phyloP scores from a whole-genome alignment of 1,284 basidiomycete genomes.

The Ceratorhiza oryzae-sativae region DNA sequence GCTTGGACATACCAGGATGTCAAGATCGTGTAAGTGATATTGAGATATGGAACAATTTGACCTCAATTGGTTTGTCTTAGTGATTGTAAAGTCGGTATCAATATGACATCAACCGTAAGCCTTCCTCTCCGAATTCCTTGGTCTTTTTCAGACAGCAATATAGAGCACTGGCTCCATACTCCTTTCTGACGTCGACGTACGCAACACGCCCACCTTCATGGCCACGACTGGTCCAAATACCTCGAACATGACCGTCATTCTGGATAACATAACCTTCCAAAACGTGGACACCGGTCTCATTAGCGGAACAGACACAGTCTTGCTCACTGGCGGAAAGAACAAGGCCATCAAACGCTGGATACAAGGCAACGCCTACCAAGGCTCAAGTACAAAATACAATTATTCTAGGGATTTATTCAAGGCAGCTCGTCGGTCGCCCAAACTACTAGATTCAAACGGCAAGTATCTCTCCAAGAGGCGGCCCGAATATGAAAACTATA shows the following conservation, averaged over 20 bases:
- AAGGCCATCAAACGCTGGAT: constrained; percentile 68
- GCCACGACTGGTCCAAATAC: constrained; percentile 55
- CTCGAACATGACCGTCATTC: constrained; percentile 60
- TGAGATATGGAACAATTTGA: not conserved
- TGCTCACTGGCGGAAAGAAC: constrained; percentile 56
- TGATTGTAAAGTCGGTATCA: constrained; percentile 53
- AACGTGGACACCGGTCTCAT: constrained; percentile 48
- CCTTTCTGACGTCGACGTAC: constrained; percentile 66
- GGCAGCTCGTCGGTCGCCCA: constrained; percentile 60
- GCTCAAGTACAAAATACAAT: constrained; percentile 53
- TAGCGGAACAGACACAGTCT: constrained; percentile 57
- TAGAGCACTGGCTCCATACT: constrained; percentile 62
- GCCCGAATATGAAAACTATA: constrained; percentile 71
- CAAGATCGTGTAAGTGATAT: constrained; percentile 63
- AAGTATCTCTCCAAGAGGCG: constrained; percentile 69
- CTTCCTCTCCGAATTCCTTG: constrained; percentile 58
- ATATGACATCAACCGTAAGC: too few species aligned
- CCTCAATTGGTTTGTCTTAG: not conserved
- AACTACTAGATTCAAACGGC: constrained; percentile 63
- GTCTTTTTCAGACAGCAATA: too few species aligned
- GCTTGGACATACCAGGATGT: constrained; percentile 68
- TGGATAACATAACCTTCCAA: constrained; percentile 48
- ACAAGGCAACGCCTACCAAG: constrained; percentile 66
- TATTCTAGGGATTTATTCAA: constrained; percentile 62
- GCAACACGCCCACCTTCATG: constrained; percentile 52